These are phyloP conservation scores for Mycena galopus DNA, from an alignment of 768 basidiomycete genomes.

Conservation along the genomic window DNA sequence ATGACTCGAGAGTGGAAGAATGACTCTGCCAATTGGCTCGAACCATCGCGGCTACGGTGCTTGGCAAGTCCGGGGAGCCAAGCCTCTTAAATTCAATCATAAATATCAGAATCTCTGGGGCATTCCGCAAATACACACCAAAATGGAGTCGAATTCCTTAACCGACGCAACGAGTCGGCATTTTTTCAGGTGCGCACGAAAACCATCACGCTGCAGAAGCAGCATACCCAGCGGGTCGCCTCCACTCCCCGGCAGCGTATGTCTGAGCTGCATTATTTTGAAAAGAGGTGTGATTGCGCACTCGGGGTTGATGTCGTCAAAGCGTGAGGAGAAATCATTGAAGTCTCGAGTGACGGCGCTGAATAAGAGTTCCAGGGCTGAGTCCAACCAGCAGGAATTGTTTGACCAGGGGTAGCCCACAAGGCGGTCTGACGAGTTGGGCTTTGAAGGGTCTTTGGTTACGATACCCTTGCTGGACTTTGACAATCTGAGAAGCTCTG, in stretches of 20 bases:
- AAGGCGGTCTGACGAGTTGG: not conserved
- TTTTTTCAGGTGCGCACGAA: not conserved
- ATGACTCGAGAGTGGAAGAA: not conserved
- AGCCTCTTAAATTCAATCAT: not conserved
- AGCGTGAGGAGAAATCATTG: constrained; percentile 36
- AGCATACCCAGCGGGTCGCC: not conserved
- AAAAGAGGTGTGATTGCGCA: not conserved
- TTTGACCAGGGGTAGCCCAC: not conserved
- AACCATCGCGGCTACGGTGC: not conserved
- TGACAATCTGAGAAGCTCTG: constrained; percentile 27
- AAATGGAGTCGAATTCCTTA: not conserved
- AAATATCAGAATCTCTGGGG: too few relatives aligned
- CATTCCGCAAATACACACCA: too few relatives aligned
- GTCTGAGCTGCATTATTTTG: not conserved
- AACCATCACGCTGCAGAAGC: not conserved
- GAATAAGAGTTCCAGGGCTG: not conserved
- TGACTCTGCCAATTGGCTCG: not conserved
- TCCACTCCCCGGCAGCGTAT: not conserved
- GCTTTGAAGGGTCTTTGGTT: not conserved
- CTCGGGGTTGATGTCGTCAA: constrained; percentile 10
- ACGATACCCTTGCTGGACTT: not conserved
- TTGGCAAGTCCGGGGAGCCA: not conserved
- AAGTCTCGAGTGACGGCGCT: constrained; percentile 22
- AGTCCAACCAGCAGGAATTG: not conserved
- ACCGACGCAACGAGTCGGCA: not conserved